Percentiles rank a stretch among this genome's conserved stretches.
These are phyloP conservation scores for Lachancea cidri DNA, from an alignment of 805 yeast species.

Conservation along the genomic window DNA sequence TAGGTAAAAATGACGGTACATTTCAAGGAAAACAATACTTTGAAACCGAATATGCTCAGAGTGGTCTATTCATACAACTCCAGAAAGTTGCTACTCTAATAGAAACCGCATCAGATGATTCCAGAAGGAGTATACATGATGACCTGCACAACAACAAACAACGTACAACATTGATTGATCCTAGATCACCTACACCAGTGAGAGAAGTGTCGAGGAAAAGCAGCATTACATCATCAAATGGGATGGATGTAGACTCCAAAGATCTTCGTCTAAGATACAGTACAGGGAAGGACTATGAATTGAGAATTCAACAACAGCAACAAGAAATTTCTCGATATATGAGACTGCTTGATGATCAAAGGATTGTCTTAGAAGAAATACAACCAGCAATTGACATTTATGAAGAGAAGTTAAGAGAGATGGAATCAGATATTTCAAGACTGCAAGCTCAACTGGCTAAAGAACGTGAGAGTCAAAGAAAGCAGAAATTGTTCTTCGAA, in stretches of 20 bases:
- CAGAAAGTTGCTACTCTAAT: constrained; percentile 34
- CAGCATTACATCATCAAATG: constrained; percentile 31
- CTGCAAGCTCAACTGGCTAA: constrained; percentile 21
- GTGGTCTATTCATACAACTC: constrained; percentile 73
- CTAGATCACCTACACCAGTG: constrained; percentile 18
- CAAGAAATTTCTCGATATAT: constrained; percentile 24
- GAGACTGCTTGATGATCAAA: constrained; percentile 28
- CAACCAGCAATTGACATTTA: constrained; percentile 30
- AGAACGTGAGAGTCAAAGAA: constrained; percentile 24
- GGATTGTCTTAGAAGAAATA: constrained; percentile 27
- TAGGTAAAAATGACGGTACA: constrained; percentile 85
- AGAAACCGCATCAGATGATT: constrained; percentile 14
- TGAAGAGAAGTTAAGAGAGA: constrained; percentile 30
- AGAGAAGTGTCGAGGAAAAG: constrained; percentile 25
- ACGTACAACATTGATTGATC: constrained; percentile 10
- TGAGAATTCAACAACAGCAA: constrained; percentile 38
- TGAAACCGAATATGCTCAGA: constrained; percentile 51
- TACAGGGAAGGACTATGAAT: constrained; percentile 24
- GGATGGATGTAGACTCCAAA: constrained; percentile 13
- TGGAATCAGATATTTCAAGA: constrained; percentile 21
- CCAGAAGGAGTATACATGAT: constrained; percentile 17
- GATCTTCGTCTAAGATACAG: constrained; percentile 5
- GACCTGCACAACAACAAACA: constrained; percentile 3
- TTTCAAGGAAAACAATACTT: constrained; percentile 71
- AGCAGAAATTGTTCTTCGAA: constrained; percentile 25